Evolutionary conservation across 192 early-diverging fungal species (phyloP).

Genomic region (Lunasporangiospora selenospora): DNA sequence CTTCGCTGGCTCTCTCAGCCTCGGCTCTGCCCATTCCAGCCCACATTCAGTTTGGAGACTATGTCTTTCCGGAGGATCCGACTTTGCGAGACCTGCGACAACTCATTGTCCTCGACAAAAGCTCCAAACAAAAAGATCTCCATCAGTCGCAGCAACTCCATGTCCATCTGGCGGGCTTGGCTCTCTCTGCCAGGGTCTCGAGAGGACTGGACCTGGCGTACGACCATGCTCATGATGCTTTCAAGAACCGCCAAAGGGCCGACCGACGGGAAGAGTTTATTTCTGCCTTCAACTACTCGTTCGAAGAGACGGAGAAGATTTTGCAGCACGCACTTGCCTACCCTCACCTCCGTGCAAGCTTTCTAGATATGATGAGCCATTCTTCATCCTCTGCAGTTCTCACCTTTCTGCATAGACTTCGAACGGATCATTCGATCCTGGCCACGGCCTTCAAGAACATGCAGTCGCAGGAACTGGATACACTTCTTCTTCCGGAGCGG

Average conservation of each 20-base stretch:
- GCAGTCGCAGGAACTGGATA: conserved; percentile 42
- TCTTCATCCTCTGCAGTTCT: conserved; percentile 21
- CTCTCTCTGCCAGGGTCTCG: conserved; percentile 31
- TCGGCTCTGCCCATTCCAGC: background rate
- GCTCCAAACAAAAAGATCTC: conserved; percentile 46
- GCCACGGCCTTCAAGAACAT: conserved; percentile 44
- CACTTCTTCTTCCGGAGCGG: conserved; percentile 22
- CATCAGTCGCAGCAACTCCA: conserved; percentile 44
- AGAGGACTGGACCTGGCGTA: conserved; percentile 35
- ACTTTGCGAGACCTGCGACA: conserved; percentile 29
- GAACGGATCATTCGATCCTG: conserved; percentile 36
- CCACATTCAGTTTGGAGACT: conserved; percentile 37
- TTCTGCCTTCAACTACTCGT: conserved; percentile 35
- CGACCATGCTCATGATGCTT: conserved; percentile 46
- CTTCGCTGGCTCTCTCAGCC: background rate
- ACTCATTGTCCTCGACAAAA: conserved; percentile 46
- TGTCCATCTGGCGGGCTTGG: conserved; percentile 41
- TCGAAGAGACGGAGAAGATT: conserved; percentile 44
- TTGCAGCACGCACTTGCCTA: conserved; percentile 30
- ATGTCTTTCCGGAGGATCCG: conserved; percentile 38
- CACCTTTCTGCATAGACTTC: conserved; percentile 28
- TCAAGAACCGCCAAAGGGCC: conserved; percentile 45
- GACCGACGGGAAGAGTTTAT: conserved; percentile 43
- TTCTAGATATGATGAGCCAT: conserved; percentile 48
- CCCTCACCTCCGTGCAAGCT: conserved; percentile 47